Conservation (phyloP, 1,284 basidiomycete species). For the Ceratorhiza oryzae-sativae region DNA sequence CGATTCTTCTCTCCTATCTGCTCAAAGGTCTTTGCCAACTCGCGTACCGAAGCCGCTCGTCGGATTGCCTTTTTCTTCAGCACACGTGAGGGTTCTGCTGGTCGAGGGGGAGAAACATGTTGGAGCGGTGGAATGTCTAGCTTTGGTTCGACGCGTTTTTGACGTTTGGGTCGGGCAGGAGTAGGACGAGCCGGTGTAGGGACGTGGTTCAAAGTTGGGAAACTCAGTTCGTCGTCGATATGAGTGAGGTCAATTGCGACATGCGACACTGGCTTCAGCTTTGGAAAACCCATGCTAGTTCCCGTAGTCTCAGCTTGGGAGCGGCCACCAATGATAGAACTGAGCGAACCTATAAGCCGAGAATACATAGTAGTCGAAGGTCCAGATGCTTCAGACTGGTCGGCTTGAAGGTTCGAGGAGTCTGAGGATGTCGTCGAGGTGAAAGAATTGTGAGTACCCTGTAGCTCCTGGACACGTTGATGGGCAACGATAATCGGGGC, state of each 20-base stretch:
- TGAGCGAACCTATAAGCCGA: conserved; percentile 20
- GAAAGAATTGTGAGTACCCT: not conserved
- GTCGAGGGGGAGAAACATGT: conserved; percentile 14
- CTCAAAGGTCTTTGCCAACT: conserved; percentile 25
- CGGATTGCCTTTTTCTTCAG: not conserved
- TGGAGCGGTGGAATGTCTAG: conserved; percentile 8
- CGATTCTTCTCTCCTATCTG: conserved; percentile 19
- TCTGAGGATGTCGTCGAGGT: not conserved
- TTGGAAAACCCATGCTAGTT: conserved; percentile 2
- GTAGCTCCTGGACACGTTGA: not conserved
- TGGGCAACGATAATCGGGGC: not conserved
- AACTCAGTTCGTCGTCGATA: conserved; percentile 3
- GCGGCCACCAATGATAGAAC: conserved; percentile 11
- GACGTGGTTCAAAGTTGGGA: conserved; percentile 22
- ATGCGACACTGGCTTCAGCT: conserved; percentile 19
- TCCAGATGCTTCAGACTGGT: not conserved
- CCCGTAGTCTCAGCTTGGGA: not conserved
- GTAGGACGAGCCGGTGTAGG: conserved; percentile 22
- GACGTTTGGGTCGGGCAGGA: conserved; percentile 11
- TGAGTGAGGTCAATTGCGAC: conserved; percentile 18
- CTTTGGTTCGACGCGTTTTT: conserved; percentile 30
- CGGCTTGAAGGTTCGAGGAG: not conserved
- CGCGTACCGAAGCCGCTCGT: conserved; percentile 4
- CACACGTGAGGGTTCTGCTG: not conserved
- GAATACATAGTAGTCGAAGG: conserved; percentile 11